Percentiles rank a stretch among this genome's conserved stretches.
These are phyloP conservation scores for Rosa hybrid DNA, from an alignment of 331 rosid genomes.

Conservation along the genomic window DNA sequence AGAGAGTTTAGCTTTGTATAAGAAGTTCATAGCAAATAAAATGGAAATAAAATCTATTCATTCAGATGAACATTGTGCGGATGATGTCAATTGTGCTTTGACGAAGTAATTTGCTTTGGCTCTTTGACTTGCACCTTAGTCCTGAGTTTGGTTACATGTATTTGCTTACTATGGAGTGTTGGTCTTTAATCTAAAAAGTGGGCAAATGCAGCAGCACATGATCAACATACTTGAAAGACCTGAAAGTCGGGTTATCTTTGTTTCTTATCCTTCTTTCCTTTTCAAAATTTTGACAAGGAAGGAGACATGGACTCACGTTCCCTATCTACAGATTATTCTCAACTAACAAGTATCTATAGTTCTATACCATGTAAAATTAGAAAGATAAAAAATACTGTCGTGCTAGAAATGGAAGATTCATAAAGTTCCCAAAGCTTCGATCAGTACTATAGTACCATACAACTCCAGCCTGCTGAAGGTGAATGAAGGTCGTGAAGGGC, in stretches of 20 bases:
- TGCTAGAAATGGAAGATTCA: neutral
- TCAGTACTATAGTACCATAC: neutral
- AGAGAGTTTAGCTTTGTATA: neutral
- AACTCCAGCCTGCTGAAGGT: neutral
- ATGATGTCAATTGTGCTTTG: neutral
- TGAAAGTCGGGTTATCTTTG: neutral
- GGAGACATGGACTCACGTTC: neutral
- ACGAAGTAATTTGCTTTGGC: neutral
- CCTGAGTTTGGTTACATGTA: neutral
- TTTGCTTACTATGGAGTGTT: neutral
- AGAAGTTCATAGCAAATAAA: slow-evolving; percentile 5
- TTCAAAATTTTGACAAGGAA: neutral
- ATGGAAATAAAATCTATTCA: slow-evolving; percentile 13
- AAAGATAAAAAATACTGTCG: too few species aligned
- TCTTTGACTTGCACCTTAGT: neutral
- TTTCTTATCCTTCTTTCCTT: neutral
- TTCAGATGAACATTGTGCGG: slow-evolving; percentile 1
- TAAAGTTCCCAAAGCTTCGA: neutral
- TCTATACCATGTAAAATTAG: too few species aligned
- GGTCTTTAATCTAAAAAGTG: neutral
- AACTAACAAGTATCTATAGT: neutral
- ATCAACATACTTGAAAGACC: neutral
- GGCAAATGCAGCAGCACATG: neutral
- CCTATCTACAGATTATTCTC: neutral
- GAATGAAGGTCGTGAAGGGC: neutral